phyloP scores from a whole-genome alignment of 495 filamentous ascomycete genomes.

The Xylaria castorea region DNA sequence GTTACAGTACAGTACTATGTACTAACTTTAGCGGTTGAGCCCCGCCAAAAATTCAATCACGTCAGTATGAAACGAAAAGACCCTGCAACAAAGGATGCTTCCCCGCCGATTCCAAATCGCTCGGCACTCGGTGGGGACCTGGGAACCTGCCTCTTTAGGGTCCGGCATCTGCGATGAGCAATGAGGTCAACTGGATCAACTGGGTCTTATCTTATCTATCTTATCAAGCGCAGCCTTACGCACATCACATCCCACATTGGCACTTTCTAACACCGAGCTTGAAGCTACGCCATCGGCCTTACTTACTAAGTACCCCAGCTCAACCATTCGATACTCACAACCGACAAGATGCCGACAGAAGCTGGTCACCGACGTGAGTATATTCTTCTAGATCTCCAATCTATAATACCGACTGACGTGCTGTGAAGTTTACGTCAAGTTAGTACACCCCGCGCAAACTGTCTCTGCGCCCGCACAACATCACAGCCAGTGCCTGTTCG shows the following conservation, averaged over 20 bases:
- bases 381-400: background rate
- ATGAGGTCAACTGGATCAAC: background rate
- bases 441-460: conserved; percentile 56
- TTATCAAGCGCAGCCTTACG: conserved; percentile 16
- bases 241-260: conserved; percentile 28
- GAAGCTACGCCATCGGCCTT: conserved; percentile 7
- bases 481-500: background rate
- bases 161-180: background rate
- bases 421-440: conserved; percentile 84
- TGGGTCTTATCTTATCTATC: background rate
- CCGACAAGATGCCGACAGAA: conserved; percentile 76
- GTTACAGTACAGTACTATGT: too few relatives aligned
- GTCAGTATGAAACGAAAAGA: conserved; percentile 18
- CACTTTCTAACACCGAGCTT: background rate
- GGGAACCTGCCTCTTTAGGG: conserved; percentile 6
- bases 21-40: background rate
- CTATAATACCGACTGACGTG: background rate
- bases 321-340: conserved; percentile 28
- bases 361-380: conserved; percentile 79
- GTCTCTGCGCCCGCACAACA: background rate
- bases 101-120: conserved; percentile 22
- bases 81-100: background rate
- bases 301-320: background rate
- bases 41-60: conserved; percentile 25
- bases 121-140: conserved; percentile 1